These are phyloP conservation scores for Phragmites australis DNA, from an alignment of 176 grass and related monocot genomes.

Conservation along the genomic window DNA sequence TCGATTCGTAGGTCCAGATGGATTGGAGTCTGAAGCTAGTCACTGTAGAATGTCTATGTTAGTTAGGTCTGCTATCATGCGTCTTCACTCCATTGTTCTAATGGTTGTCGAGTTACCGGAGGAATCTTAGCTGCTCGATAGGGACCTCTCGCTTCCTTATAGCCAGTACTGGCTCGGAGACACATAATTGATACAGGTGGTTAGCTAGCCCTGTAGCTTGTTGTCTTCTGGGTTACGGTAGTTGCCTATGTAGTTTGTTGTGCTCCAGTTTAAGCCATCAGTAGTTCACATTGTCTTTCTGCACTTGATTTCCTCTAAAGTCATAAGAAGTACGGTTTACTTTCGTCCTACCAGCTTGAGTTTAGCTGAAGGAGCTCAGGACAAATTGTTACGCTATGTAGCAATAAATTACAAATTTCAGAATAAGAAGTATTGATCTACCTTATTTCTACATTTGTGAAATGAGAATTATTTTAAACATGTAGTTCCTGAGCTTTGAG, in stretches of 20 bases:
- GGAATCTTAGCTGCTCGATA: conserved; percentile 26
- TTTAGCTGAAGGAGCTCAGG: neutral
- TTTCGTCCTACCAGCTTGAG: neutral
- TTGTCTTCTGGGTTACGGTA: conserved; percentile 12
- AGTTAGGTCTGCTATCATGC: neutral
- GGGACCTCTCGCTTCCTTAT: neutral
- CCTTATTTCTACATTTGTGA: neutral
- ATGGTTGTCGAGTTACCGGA: neutral
- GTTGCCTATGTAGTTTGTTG: neutral
- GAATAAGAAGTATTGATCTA: neutral
- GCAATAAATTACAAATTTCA: neutral
- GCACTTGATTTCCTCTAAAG: too few relatives aligned
- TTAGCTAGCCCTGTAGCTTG: conserved; percentile 4
- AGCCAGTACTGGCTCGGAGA: conserved; percentile 6
- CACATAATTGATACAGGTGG: neutral
- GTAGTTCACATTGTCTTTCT: too few relatives aligned
- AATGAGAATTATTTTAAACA: neutral
- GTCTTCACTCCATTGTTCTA: neutral
- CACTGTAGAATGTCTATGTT: neutral
- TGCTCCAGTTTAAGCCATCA: neutral
- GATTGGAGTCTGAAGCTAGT: neutral
- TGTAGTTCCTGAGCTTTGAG: neutral
- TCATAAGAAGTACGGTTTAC: neutral
- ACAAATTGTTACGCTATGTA: neutral
- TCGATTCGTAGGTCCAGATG: conserved; percentile 13